These are phyloP conservation scores for Fusarium napiforme DNA, from an alignment of 2,329 filamentous ascomycete species.

Conservation along the genomic window DNA sequence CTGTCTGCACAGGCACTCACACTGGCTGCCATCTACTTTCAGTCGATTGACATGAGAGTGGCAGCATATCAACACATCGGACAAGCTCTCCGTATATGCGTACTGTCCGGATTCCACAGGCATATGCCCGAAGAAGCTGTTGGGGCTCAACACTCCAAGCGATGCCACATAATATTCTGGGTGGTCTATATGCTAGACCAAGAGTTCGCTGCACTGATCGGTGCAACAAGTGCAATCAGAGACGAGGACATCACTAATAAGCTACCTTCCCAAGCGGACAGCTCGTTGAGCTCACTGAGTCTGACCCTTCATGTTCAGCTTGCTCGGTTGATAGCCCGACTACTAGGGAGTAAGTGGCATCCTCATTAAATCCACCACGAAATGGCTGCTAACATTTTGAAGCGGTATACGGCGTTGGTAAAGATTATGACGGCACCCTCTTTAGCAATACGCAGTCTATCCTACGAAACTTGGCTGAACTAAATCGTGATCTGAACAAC, in stretches of 20 bases:
- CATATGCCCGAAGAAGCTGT: slow-evolving; percentile 42
- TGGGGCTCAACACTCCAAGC: slow-evolving; percentile 37
- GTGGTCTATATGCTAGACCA: slow-evolving; percentile 46
- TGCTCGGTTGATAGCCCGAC: slow-evolving; percentile 40
- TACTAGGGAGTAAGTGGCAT: slow-evolving; percentile 30
- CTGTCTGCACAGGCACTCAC: slow-evolving; percentile 46
- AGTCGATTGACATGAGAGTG: slow-evolving; percentile 54
- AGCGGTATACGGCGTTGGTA: slow-evolving; percentile 45
- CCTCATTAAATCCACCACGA: accelerated
- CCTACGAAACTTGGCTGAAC: slow-evolving; percentile 39
- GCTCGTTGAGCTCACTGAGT: slow-evolving; percentile 40
- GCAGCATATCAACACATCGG: slow-evolving; percentile 53
- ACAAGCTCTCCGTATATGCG: slow-evolving; percentile 48
- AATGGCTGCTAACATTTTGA: background rate
- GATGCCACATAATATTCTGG: slow-evolving; percentile 47
- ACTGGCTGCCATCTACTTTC: slow-evolving; percentile 52
- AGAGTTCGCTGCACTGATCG: slow-evolving; percentile 44
- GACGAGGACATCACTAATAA: slow-evolving; percentile 48
- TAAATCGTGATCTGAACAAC: slow-evolving; percentile 42
- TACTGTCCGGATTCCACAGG: slow-evolving; percentile 47
- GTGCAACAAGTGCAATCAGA: slow-evolving; percentile 43
- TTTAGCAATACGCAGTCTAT: slow-evolving; percentile 46
- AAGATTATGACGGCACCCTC: slow-evolving; percentile 44
- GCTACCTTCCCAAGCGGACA: slow-evolving; percentile 44
- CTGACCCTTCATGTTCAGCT: slow-evolving; percentile 44